These are phyloP conservation scores for Tribonema minus DNA, from an alignment of 108 stramenopile genomes.

Conservation along the genomic window DNA sequence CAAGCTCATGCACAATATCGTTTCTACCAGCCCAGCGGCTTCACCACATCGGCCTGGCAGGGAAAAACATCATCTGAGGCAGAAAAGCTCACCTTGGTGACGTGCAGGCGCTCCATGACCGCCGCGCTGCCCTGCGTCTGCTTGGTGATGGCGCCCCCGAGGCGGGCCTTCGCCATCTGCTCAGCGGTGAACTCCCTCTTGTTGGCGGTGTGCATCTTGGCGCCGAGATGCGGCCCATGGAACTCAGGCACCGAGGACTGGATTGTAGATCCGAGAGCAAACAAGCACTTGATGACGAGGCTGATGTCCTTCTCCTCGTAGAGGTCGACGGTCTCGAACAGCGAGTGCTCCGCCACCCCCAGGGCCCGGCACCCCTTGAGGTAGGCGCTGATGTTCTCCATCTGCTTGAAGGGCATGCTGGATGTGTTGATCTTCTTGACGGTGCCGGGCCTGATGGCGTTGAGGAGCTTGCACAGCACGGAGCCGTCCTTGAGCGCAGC, in stretches of 20 bases:
- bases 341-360: constrained; percentile 52
- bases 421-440: constrained; percentile 45
- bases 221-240: constrained; percentile 29
- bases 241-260: constrained; percentile 24
- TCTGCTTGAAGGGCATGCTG: constrained; percentile 53
- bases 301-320: constrained; percentile 50
- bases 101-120: no score
- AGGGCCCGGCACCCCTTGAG: constrained; percentile 49
- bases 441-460: constrained; percentile 42
- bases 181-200: constrained; percentile 35
- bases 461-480: constrained; percentile 46
- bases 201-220: constrained; percentile 18
- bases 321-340: constrained; percentile 55
- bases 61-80: no score
- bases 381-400: constrained; percentile 57
- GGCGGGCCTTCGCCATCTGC: constrained; percentile 36
- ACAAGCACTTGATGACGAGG: constrained; percentile 52
- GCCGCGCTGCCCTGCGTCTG: no score
- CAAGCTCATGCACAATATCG: no score
- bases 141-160: constrained; percentile 3
- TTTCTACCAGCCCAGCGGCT: no score
- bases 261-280: constrained; percentile 39
- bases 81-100: no score
- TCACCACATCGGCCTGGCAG: no score
- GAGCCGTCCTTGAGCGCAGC: constrained; percentile 37